Percentiles rank a stretch among this genome's conserved stretches.
phyloP scores from a whole-genome alignment of 2,329 filamentous ascomycete species.

The Cercospora zeae-maydis region DNA sequence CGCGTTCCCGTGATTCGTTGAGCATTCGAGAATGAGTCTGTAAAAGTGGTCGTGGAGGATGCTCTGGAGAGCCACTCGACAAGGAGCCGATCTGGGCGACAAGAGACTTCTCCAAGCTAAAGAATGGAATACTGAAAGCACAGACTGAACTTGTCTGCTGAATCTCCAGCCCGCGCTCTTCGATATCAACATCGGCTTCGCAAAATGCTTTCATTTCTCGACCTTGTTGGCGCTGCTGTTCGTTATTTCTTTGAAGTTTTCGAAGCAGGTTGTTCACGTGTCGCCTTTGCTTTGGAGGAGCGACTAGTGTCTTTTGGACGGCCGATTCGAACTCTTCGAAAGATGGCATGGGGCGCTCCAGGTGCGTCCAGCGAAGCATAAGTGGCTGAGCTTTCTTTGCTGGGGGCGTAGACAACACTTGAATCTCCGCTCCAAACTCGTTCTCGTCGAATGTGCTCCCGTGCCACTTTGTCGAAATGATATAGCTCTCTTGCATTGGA shows the following conservation, averaged over 20 bases:
- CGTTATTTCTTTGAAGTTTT: constrained; percentile 15
- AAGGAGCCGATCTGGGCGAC: not conserved
- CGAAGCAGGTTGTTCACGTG: constrained; percentile 13
- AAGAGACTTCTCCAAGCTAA: constrained; percentile 9
- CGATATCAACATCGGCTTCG: constrained; percentile 12
- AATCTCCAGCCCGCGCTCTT: not conserved
- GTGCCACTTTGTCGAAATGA: constrained; percentile 8
- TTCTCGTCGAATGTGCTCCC: constrained; percentile 13
- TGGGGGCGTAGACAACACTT: constrained; percentile 1
- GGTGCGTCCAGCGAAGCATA: constrained; percentile 14
- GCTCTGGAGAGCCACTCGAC: constrained; percentile 3
- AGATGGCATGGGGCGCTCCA: constrained; percentile 13
- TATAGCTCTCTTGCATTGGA: not conserved
- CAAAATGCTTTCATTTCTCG: constrained; percentile 19
- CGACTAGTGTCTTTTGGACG: not conserved
- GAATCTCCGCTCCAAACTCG: constrained; percentile 6
- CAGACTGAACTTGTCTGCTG: constrained; percentile 11
- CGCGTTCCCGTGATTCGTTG: constrained; percentile 12
- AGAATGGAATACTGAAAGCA: constrained; percentile 16
- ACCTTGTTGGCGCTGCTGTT: constrained; percentile 20
- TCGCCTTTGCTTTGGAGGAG: constrained; percentile 1
- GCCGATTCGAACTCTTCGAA: constrained; percentile 19
- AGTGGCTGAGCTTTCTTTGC: not conserved
- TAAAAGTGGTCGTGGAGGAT: constrained; percentile 14
- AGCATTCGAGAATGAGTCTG: constrained; percentile 10